A percentile compares a stretch with the other conserved stretches of the same genome.
phyloP scores from a whole-genome alignment of 2,329 filamentous ascomycete genomes.

The Microdochium trichocladiopsis region DNA sequence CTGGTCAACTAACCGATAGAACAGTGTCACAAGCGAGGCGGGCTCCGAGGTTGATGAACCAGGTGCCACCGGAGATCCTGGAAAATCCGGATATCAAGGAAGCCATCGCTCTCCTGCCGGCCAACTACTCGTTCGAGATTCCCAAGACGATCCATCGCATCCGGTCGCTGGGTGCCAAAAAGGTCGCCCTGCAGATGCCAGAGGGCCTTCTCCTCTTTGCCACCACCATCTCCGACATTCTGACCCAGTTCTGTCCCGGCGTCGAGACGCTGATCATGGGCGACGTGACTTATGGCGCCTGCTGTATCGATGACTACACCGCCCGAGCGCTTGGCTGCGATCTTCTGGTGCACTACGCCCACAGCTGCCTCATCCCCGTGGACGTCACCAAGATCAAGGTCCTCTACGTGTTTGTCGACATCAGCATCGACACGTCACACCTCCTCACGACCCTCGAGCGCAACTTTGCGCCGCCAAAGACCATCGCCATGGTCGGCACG shows the following conservation, averaged over 20 bases:
- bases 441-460: constrained; percentile 79
- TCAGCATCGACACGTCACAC: constrained; percentile 87
- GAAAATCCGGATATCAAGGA: constrained; percentile 80
- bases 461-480: constrained; percentile 81
- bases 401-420: constrained; percentile 96
- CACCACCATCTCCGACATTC: constrained; percentile 94
- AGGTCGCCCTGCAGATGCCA: constrained; percentile 92
- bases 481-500: constrained; percentile 87
- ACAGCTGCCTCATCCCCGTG: constrained; percentile 92
- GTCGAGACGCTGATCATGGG: constrained; percentile 97
- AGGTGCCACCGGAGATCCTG: constrained; percentile 81
- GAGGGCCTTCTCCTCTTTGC: constrained; percentile 93
- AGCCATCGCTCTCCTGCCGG: constrained; percentile 77
- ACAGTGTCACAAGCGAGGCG: constrained; percentile 66
- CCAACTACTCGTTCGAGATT: constrained; percentile 98
- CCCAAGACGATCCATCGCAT: constrained; percentile 97
- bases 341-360: constrained; percentile 90
- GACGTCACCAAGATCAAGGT: constrained; percentile 97
- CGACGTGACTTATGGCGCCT: constrained; percentile 96
- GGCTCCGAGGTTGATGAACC: constrained; percentile 76
- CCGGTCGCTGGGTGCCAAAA: constrained; percentile 68
- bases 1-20: constrained; percentile 1
- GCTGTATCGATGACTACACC: constrained; percentile 98
- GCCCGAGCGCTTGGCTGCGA: constrained; percentile 91
- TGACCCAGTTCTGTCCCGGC: constrained; percentile 88